A percentile compares a stretch with the other conserved stretches of the same genome.
Conservation (phyloP, 2,329 filamentous ascomycete species). For the Colletotrichum sp. region DNA sequence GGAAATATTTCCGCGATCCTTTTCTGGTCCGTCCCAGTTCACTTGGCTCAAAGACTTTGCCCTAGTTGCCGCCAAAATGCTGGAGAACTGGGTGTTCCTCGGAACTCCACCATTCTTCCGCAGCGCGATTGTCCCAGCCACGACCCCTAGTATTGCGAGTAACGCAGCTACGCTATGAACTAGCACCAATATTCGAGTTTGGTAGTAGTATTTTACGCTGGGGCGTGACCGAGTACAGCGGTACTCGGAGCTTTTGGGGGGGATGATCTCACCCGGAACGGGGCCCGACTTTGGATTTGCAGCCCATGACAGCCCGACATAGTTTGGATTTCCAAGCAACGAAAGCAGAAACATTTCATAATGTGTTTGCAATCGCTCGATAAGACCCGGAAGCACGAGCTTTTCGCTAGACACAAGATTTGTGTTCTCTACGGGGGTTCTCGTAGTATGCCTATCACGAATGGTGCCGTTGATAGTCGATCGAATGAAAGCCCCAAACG, state of each 20-base stretch:
- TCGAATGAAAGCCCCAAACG: slow-evolving; percentile 32
- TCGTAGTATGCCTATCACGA: too few species aligned
- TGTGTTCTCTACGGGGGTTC: too few species aligned
- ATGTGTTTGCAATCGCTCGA: too few species aligned
- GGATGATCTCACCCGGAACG: too few species aligned
- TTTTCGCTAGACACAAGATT: too few species aligned
- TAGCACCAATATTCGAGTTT: slow-evolving; percentile 31
- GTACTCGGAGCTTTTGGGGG: too few species aligned
- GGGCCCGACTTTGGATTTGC: slow-evolving; percentile 15
- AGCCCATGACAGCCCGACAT: slow-evolving; percentile 24
- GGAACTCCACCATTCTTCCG: slow-evolving; percentile 30
- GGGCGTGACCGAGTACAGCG: slow-evolving; percentile 27
- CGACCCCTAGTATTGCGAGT: slow-evolving; percentile 27
- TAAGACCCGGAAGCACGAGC: too few species aligned
- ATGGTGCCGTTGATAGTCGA: slow-evolving; percentile 33
- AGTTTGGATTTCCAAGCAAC: too few species aligned
- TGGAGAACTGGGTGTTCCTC: slow-evolving; percentile 37
- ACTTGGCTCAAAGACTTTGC: slow-evolving; percentile 35
- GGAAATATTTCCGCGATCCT: not conserved
- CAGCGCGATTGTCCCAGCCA: slow-evolving; percentile 32
- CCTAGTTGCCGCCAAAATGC: slow-evolving; percentile 39
- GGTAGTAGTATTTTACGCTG: slow-evolving; percentile 31
- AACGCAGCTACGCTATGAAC: slow-evolving; percentile 34
- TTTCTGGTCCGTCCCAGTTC: slow-evolving; percentile 4
- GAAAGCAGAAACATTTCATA: too few species aligned